Evolutionary conservation across 257 asterid genomes (phyloP).

Genomic region (Perilla frutescens): DNA sequence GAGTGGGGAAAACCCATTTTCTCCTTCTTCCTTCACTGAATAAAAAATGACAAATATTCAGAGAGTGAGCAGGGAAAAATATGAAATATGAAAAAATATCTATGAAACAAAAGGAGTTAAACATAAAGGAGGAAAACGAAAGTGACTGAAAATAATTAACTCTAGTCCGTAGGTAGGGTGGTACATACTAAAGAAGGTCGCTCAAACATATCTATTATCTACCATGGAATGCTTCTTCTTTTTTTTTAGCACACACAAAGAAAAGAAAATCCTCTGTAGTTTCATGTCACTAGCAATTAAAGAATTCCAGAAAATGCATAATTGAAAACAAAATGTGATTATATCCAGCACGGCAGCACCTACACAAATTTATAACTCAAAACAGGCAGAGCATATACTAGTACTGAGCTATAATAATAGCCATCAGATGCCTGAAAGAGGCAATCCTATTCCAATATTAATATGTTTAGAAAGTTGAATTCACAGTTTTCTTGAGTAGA

Average conservation of each 20-base stretch:
- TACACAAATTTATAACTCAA: neutral
- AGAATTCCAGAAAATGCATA: neutral
- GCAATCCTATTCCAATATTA: constrained; percentile 9
- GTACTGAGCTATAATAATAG: neutral
- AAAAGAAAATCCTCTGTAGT: neutral
- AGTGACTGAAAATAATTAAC: neutral
- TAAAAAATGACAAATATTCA: constrained; percentile 29
- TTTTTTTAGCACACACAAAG: neutral
- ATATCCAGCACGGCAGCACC: neutral
- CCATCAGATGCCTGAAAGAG: constrained; percentile 1
- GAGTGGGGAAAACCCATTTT: constrained; percentile 91
- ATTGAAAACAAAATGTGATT: neutral
- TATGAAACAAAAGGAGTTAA: neutral
- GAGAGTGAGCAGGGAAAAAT: constrained; percentile 5
- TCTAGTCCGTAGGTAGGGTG: neutral
- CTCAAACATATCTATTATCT: neutral
- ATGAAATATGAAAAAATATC: constrained; percentile 5
- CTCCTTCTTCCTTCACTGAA: constrained; percentile 95
- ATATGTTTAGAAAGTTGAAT: neutral
- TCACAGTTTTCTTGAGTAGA: neutral
- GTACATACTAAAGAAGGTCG: neutral
- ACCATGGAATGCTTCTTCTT: neutral
- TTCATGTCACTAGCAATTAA: neutral
- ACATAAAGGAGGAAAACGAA: neutral
- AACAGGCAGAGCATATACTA: neutral